Evolutionary conservation across 169 alveolate genomes (phyloP), one percentile per base, ranked within the genome.

Genomic region (Cyclospora cayetanensis): DNA sequence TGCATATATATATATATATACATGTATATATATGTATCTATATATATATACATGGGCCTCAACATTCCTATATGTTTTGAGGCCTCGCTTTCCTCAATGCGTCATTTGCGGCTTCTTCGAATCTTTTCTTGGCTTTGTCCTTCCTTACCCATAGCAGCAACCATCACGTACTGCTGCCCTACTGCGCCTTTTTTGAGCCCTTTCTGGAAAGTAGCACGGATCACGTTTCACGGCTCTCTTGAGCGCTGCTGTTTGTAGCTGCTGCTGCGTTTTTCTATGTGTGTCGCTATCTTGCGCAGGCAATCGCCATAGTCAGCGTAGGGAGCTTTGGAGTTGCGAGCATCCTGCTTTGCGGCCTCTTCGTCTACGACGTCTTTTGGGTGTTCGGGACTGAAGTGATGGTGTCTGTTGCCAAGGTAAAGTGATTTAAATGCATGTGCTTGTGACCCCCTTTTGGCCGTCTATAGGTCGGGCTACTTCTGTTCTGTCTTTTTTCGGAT

Each of bases 341-440:
- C 80, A 94, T 97, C 46, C 90, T 98, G 91, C 95, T 98, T 29
- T 80, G 90, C 80, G 98, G 98, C 35, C 94, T 98, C 79, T 97
- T 98, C 83, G 95, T 98, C 74, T 98, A 98, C 91, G 99, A 98
- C 93, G 96, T 98, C 29, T 96, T 98, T 95, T 98, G 98, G 98
- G 99, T 98, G 29, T 98, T 97, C 92, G 99, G 98, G 50, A 98
- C 99, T 60, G 98, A 97, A 86, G 98, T 98, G 27, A 98, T 98
- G 99, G 97, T 97, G 1, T 97, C 98, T 0, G 99, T 98, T 29
- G 99, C 99, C 5, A 97, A 91, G 91, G 94, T 82, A 34, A 95
- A 93, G 77, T 87, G 0, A 9, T 72, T 12, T 72, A 27, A 0
- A 25, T 72, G 27, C 84, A 5, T 41, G 35, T 72, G 0, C 0